Evolutionary conservation across 305 asterid genomes (phyloP).

Genomic region (Fraxinus ornus): DNA sequence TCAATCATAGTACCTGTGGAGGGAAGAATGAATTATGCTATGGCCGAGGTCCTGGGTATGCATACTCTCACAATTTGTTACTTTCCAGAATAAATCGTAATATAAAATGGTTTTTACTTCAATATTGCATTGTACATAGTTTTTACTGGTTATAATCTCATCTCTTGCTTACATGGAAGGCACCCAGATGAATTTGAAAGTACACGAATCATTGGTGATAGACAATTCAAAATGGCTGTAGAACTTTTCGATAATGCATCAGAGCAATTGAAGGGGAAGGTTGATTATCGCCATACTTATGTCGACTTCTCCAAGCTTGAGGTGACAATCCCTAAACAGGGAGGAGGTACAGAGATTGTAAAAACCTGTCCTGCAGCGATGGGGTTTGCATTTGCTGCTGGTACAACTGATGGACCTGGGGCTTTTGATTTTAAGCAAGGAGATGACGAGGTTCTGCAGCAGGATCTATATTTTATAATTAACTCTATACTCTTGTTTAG

Average conservation of each 20-base stretch:
- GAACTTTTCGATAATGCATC: constrained; percentile 74
- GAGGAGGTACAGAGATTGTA: constrained; percentile 51
- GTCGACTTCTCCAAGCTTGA: constrained; percentile 77
- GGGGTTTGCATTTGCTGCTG: constrained; percentile 99
- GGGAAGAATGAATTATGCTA: constrained; percentile 97
- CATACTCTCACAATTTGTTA: constrained; percentile 14
- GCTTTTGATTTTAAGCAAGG: constrained; percentile 99
- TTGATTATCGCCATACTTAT: constrained; percentile 78
- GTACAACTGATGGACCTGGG: constrained; percentile 99
- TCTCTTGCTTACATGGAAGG: constrained; percentile 43
- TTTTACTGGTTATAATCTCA: constrained; percentile 17
- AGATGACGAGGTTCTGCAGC: constrained; percentile 60
- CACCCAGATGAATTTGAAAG: constrained; percentile 96
- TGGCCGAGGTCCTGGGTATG: constrained; percentile 98
- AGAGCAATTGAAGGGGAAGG: constrained; percentile 69
- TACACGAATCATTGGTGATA: constrained; percentile 88
- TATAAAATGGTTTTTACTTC: constrained; percentile 2
- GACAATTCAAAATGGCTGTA: constrained; percentile 80
- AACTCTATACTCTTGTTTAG: constrained; percentile 11
- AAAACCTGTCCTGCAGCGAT: constrained; percentile 97
- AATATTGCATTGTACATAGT: neutral
- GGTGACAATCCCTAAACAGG: constrained; percentile 64
- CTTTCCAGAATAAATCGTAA: neutral
- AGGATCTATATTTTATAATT: constrained; percentile 20
- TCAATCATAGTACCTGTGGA: constrained; percentile 94